Percentiles rank a stretch among this genome's conserved stretches.
These are phyloP conservation scores for Lepidium africanum DNA, from an alignment of 345 rosid species.

Conservation along the genomic window DNA sequence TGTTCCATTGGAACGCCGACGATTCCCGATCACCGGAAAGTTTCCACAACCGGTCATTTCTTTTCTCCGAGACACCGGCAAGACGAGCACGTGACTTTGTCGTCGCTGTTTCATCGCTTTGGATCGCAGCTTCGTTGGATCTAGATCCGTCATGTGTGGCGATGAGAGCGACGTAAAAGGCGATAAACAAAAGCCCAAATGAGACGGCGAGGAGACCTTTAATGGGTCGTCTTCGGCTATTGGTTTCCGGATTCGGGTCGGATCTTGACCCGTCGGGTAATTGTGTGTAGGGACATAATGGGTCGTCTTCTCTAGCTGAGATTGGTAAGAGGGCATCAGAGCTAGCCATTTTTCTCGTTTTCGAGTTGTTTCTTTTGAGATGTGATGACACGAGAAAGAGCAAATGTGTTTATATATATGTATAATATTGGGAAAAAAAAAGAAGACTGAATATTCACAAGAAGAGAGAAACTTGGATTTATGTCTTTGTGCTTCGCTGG, in stretches of 20 bases:
- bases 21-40: slow-evolving; percentile 12
- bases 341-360: slow-evolving; percentile 23
- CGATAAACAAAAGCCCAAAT: slow-evolving; percentile 24
- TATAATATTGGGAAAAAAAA: neutral
- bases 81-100: slow-evolving; percentile 35
- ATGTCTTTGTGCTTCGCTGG: slow-evolving; percentile 28
- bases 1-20: slow-evolving; percentile 56
- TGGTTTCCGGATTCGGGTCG: slow-evolving; percentile 15
- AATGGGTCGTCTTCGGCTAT: slow-evolving; percentile 6
- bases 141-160: slow-evolving; percentile 27
- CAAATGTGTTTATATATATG: slow-evolving; percentile 7
- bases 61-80: slow-evolving; percentile 82
- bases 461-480: neutral
- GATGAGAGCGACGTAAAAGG: slow-evolving; percentile 19
- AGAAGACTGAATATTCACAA: neutral
- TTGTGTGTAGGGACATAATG: slow-evolving; percentile 1
- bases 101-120: neutral
- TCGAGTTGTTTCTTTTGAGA: slow-evolving; percentile 12
- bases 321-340: slow-evolving; percentile 23
- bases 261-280: slow-evolving; percentile 21
- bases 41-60: slow-evolving; percentile 25
- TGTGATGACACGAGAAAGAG: slow-evolving; percentile 25
- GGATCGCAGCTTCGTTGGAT: neutral
- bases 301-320: slow-evolving; percentile 21
- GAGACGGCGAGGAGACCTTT: slow-evolving; percentile 30